Conservation (phyloP, 352 stramenopile species). For the Globisporangium megalacanthum region DNA sequence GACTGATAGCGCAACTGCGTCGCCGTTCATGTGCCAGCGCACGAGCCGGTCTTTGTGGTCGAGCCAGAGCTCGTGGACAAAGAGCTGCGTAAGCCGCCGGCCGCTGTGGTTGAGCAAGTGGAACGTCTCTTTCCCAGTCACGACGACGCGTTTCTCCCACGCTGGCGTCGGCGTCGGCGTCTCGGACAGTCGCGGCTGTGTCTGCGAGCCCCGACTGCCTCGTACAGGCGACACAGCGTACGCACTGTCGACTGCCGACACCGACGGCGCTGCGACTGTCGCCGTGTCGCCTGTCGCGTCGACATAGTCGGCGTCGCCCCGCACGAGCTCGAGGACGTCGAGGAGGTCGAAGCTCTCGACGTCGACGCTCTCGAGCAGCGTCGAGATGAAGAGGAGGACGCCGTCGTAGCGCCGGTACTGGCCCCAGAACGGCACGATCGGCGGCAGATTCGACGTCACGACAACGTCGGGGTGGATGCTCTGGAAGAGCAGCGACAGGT, state of each 20-base stretch:
- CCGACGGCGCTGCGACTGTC: conserved; percentile 1
- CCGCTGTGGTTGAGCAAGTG: conserved; percentile 51
- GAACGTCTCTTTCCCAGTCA: conserved; percentile 84
- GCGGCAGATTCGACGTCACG: conserved; percentile 80
- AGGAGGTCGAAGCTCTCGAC: conserved; percentile 68
- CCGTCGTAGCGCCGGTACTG: conserved; percentile 82
- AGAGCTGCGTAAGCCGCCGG: conserved; percentile 71
- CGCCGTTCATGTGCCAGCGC: conserved; percentile 80
- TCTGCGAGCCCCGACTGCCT: neutral
- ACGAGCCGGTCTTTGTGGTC: conserved; percentile 82
- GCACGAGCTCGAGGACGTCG: conserved; percentile 73
- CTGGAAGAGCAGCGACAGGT: conserved; percentile 72
- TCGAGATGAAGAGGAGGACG: conserved; percentile 78
- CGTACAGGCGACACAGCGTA: conserved; percentile 29
- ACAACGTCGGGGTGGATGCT: conserved; percentile 76
- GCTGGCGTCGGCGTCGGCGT: conserved; percentile 38
- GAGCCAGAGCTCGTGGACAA: conserved; percentile 82
- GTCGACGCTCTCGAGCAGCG: conserved; percentile 62
- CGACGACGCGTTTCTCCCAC: conserved; percentile 69
- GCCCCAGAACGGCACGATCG: conserved; percentile 81
- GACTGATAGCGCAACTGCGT: conserved; percentile 73
- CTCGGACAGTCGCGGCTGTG: conserved; percentile 12
- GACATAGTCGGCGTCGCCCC: conserved; percentile 58
- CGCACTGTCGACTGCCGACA: neutral
- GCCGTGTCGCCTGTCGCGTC: conserved; percentile 31